Conservation (phyloP, 768 basidiomycete species). For the Naematelia encephala region DNA sequence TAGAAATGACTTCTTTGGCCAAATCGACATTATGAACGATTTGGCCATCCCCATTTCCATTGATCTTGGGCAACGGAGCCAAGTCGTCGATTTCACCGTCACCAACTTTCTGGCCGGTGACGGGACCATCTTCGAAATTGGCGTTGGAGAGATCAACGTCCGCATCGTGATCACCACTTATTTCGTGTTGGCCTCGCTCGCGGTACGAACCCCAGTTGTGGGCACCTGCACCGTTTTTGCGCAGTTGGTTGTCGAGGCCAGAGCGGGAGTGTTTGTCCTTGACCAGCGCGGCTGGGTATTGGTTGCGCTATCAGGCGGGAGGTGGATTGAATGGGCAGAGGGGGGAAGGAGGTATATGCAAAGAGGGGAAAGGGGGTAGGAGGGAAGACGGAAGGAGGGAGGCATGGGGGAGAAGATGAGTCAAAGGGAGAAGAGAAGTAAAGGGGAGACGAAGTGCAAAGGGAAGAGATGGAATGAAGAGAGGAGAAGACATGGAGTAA, state of each 20-base stretch:
- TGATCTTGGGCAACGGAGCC: background rate
- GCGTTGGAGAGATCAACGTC: conserved; percentile 14
- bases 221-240: conserved; percentile 64
- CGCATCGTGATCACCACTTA: conserved; percentile 61
- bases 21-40: background rate
- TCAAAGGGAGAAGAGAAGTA: background rate
- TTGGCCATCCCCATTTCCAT: background rate
- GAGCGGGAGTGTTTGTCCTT: conserved; percentile 44
- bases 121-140: conserved; percentile 5
- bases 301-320: conserved; percentile 34
- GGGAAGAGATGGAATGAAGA: background rate
- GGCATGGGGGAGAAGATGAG: background rate
- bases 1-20: conserved; percentile 11
- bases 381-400: background rate
- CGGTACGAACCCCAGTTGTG: conserved; percentile 80
- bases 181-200: conserved; percentile 64
- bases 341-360: background rate
- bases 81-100: conserved; percentile 48
- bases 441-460: background rate
- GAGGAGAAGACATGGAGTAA: background rate
- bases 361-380: background rate
- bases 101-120: conserved; percentile 4
- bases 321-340: background rate
- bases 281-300: conserved; percentile 39
- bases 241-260: conserved; percentile 60